phyloP scores from a whole-genome alignment of 192 early-diverging fungal genomes.

The Rhizophagus sp. region DNA sequence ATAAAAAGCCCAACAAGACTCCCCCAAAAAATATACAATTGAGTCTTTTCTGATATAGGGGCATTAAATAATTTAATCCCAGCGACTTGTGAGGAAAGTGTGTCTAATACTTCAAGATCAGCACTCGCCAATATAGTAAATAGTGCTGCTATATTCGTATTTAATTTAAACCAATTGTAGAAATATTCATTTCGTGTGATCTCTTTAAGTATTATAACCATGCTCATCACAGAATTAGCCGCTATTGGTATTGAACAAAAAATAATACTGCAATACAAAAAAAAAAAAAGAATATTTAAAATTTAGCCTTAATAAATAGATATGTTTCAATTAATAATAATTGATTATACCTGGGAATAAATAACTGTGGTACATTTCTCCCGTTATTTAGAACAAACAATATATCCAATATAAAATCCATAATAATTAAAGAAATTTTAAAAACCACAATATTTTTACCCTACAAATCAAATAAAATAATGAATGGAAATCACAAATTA shows the following conservation, averaged over 20 bases:
- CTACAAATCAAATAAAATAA: neutral
- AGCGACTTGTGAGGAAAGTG: neutral
- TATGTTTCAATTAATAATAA: too few species aligned
- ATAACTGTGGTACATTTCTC: neutral
- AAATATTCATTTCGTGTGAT: neutral
- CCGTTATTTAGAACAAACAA: neutral
- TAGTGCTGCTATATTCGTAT: neutral
- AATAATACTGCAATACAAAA: neutral
- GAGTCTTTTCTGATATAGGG: neutral
- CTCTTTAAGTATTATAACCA: neutral
- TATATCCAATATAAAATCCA: constrained; percentile 7
- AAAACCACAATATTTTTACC: neutral
- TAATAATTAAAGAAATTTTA: neutral
- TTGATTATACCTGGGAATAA: neutral
- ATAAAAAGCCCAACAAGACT: neutral
- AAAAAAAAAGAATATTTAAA: neutral
- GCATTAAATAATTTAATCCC: neutral
- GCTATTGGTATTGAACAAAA: neutral
- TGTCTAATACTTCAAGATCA: neutral
- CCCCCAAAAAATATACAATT: neutral
- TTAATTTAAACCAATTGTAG: neutral
- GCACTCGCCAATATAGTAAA: neutral
- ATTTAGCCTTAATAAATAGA: neutral
- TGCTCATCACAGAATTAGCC: neutral
- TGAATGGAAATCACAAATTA: neutral